Evolutionary conservation across 169 alveolate genomes (phyloP), one percentile per base, ranked within the genome.

Genomic region (Eimeria falciformis): DNA sequence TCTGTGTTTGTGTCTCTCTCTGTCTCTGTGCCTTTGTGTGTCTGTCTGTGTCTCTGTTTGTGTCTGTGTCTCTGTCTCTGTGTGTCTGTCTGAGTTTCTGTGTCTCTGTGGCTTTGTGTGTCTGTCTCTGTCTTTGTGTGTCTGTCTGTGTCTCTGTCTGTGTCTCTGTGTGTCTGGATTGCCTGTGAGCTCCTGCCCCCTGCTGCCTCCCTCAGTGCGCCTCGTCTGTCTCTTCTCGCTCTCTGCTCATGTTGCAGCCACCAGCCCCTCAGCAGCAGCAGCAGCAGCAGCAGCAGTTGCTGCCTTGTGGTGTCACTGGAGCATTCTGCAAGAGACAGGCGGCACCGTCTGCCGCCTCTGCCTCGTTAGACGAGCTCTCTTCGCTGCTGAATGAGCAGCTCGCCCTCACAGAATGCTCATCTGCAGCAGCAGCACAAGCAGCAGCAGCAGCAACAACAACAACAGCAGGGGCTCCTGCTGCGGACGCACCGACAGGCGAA

Each of bases 201-300:
- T n/a, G n/a, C 45, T 14, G 75, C 12, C 29, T 33, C 75, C 29
- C 45, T 43, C 12, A 18, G 45, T n/a, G 2, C 17, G 50, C 40
- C 53, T 33, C 81, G 9, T 69, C 78, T 69, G 81, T 27, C 21
- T 73, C 66, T 4, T 46, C 25, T 69, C 2, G 50, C 81, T 37
- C 55, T 33, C 25, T 73, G 65, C 62, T 73, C 27, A 45, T 73
- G 56, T n/a, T 43, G 45, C 66, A 17, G 55, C 33, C 33, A 45
- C 55, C 50, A 69, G 50, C 21, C 29, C 58, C 83, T 37, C 23
- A n/a, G 29, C 56, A 27, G 55, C 56, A 71, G 62, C 84, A 73
- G 84, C 84, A 43, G 40, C 27, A 40, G 65, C 84, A 40, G 40
- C 50, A 40, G 62, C 84, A 73, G 84, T 21, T 73, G 66, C 65